Percentiles rank a stretch among this genome's conserved stretches.
Evolutionary conservation across 225 moss, liverwort and hornwort species (phyloP).

Genomic region (Sphagnum contortum): DNA sequence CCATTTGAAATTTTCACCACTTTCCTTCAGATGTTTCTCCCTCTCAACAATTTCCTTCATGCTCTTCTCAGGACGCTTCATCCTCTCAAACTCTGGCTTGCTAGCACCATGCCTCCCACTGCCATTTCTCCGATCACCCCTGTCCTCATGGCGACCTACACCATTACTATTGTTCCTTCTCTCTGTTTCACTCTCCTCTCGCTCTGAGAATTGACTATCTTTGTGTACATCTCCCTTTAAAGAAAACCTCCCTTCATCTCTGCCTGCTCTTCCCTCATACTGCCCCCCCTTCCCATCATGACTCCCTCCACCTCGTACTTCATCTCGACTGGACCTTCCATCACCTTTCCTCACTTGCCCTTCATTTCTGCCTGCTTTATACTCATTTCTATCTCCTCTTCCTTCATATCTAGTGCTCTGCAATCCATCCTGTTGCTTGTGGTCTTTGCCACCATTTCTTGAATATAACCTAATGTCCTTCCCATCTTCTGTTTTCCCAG

Average conservation of each 20-base stretch:
- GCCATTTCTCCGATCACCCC: conserved; percentile 39
- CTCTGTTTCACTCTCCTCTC: conserved; percentile 29
- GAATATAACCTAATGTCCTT: conserved; percentile 47
- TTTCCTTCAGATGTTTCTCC: conserved; percentile 33
- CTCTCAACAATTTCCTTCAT: conserved; percentile 78
- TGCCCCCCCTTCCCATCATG: conserved; percentile 26
- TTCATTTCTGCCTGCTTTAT: conserved; percentile 25
- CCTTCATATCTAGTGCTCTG: conserved; percentile 16
- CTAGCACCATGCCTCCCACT: conserved; percentile 13
- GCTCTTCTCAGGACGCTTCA: conserved; percentile 61
- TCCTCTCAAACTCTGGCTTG: conserved; percentile 34
- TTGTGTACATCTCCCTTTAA: conserved; percentile 38
- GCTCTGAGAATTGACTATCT: conserved; percentile 23
- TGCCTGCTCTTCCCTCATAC: conserved; percentile 19
- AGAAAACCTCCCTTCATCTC: conserved; percentile 25
- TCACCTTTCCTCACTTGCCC: conserved; percentile 27
- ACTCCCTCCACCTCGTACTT: conserved; percentile 33
- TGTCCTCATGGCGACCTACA: conserved; percentile 26
- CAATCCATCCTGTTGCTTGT: conserved; percentile 29
- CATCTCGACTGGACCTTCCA: conserved; percentile 26
- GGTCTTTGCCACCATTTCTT: conserved; percentile 40
- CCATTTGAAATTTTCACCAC: conserved; percentile 25
- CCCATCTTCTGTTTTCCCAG: conserved; percentile 38
- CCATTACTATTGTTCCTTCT: conserved; percentile 29
- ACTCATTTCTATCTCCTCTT: conserved; percentile 30